Percentiles rank a stretch among this genome's conserved stretches.
These are phyloP conservation scores for Emmonsiellopsis sp. DNA, from an alignment of 2,329 filamentous ascomycete species.

Conservation along the genomic window DNA sequence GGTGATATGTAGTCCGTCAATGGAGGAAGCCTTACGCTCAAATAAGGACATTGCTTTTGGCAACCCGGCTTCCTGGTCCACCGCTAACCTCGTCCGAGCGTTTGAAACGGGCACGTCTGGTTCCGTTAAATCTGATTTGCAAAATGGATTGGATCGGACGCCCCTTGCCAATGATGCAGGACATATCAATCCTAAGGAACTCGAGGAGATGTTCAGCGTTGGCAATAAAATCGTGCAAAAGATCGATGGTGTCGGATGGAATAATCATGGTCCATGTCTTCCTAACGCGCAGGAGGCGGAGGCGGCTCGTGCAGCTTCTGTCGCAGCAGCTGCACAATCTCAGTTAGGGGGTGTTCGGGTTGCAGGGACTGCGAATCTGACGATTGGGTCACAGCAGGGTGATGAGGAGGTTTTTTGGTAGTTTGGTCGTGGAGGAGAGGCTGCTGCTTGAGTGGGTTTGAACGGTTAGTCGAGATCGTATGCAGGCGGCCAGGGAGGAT, in stretches of 20 bases:
- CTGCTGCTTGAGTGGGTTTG: background rate
- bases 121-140: background rate
- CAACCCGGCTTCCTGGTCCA: background rate
- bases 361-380: background rate
- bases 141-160: background rate
- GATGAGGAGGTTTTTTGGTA: constrained; percentile 4
- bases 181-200: background rate
- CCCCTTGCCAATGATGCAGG: background rate
- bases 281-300: background rate
- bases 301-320: background rate
- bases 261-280: constrained; percentile 14
- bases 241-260: constrained; percentile 30
- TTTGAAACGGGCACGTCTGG: constrained; percentile 3
- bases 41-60: constrained; percentile 28
- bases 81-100: background rate
- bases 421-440: background rate
- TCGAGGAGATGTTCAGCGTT: constrained; percentile 21
- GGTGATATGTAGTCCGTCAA: constrained; percentile 22
- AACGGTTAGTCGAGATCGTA: no score
- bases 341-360: background rate
- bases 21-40: constrained; percentile 25
- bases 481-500: no score
- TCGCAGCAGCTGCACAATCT: background rate
- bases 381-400: no score
- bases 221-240: constrained; percentile 26